A percentile compares a stretch with the other conserved stretches of the same genome.
phyloP scores from a whole-genome alignment of 352 stramenopile species.

The Globisporangium okanoganense region DNA sequence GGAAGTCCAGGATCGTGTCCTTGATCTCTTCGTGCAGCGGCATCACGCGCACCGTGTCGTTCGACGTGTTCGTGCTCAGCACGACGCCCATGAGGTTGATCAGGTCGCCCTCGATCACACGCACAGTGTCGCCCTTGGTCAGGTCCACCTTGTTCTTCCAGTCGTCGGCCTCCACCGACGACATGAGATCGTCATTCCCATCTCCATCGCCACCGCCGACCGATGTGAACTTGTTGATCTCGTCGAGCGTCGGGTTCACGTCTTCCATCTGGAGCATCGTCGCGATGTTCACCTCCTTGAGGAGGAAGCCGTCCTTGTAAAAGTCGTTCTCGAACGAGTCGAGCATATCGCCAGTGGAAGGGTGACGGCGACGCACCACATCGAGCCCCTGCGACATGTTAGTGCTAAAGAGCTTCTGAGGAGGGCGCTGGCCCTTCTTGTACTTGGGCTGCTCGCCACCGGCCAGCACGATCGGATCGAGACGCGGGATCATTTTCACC shows the following conservation, averaged over 20 bases:
- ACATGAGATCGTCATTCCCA: constrained; percentile 60
- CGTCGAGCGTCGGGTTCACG: constrained; percentile 81
- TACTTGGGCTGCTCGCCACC: constrained; percentile 83
- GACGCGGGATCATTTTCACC: constrained; percentile 82
- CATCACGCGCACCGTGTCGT: constrained; percentile 88
- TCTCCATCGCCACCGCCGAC: constrained; percentile 63
- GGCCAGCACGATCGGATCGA: constrained; percentile 70
- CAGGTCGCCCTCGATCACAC: constrained; percentile 84
- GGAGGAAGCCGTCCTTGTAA: constrained; percentile 85
- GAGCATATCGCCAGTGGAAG: constrained; percentile 80
- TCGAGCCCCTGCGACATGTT: constrained; percentile 65
- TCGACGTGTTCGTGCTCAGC: constrained; percentile 84
- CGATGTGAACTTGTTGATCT: constrained; percentile 86
- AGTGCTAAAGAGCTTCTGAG: constrained; percentile 79
- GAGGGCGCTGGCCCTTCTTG: constrained; percentile 86
- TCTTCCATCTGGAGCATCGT: constrained; percentile 86
- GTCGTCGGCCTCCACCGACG: constrained; percentile 73
- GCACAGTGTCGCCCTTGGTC: constrained; percentile 87
- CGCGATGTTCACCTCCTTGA: constrained; percentile 86
- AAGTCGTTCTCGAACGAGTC: constrained; percentile 87
- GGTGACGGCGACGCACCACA: constrained; percentile 63
- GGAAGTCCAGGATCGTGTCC: constrained; percentile 88
- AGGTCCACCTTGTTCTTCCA: constrained; percentile 89
- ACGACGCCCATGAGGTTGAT: constrained; percentile 90
- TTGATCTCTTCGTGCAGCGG: constrained; percentile 90